These are phyloP conservation scores for Cadophora sp. DNA, from an alignment of 2,329 filamentous ascomycete species.

Conservation along the genomic window DNA sequence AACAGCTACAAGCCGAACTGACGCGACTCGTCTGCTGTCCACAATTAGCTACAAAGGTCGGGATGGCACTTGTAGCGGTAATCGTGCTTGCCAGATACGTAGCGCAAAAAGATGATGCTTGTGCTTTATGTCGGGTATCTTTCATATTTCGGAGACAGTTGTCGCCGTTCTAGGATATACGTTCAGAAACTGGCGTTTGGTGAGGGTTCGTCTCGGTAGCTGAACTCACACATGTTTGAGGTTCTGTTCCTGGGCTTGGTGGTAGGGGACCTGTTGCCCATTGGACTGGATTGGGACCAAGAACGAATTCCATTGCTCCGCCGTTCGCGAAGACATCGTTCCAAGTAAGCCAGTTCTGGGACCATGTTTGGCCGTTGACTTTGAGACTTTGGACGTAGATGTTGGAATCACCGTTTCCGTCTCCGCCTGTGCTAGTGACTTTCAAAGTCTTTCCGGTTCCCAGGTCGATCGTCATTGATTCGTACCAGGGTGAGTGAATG, in stretches of 20 bases:
- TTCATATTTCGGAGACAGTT: conserved; percentile 25
- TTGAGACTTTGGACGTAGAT: conserved; percentile 70
- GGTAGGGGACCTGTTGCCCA: conserved; percentile 63
- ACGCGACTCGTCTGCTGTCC: conserved; percentile 13
- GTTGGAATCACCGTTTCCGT: conserved; percentile 52
- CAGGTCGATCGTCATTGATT: conserved; percentile 63
- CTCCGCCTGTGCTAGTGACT: conserved; percentile 60
- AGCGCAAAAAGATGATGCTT: conserved; percentile 24
- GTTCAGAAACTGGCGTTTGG: not conserved
- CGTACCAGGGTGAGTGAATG: conserved; percentile 69
- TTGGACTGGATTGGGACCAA: conserved; percentile 58
- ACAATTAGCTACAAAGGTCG: conserved; percentile 21
- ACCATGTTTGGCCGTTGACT: conserved; percentile 69
- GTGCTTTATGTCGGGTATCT: conserved; percentile 17
- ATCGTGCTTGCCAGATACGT: conserved; percentile 16
- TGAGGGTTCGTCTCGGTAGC: conserved; percentile 64
- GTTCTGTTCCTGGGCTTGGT: conserved; percentile 46
- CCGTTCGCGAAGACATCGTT: conserved; percentile 69
- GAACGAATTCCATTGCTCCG: conserved; percentile 67
- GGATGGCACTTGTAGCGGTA: conserved; percentile 19
- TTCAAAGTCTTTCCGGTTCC: conserved; percentile 59
- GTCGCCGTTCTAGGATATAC: conserved; percentile 12
- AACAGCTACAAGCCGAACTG: conserved; percentile 26
- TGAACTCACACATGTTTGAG: conserved; percentile 52
- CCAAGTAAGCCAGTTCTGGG: conserved; percentile 67